phyloP scores from a whole-genome alignment of 2,329 filamentous ascomycete genomes.

The Salinomyces thailandicus region DNA sequence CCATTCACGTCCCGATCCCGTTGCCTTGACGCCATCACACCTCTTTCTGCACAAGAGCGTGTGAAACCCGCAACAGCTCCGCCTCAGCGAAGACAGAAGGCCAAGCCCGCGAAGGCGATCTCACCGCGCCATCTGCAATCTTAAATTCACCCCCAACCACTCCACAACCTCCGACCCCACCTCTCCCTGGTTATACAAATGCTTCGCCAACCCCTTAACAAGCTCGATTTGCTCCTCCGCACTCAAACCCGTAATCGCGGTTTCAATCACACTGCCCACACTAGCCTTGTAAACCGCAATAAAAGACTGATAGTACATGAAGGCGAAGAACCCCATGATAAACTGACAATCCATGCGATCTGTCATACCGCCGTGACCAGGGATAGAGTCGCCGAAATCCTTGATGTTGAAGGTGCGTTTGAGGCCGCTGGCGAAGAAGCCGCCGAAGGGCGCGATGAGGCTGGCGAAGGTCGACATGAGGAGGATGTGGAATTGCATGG shows the following conservation, averaged over 20 bases:
- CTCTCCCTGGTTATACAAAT: constrained; percentile 53
- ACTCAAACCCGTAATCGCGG: constrained; percentile 78
- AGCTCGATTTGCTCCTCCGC: constrained; percentile 82
- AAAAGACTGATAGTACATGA: constrained; percentile 95
- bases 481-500: constrained; percentile 89
- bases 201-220: constrained; percentile 51
- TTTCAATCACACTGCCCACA: constrained; percentile 80
- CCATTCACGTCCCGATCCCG: no score
- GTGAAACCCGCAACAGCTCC: no score
- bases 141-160: constrained; percentile 24
- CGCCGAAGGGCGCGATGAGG: constrained; percentile 91
- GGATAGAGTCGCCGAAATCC: constrained; percentile 97
- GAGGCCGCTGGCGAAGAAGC: constrained; percentile 93
- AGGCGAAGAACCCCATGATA: constrained; percentile 98
- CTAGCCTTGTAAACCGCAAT: constrained; percentile 79
- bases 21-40: no score
- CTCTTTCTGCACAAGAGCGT: no score
- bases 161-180: constrained; percentile 43
- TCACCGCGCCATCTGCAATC: no score
- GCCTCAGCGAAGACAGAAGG: no score
- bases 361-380: constrained; percentile 93
- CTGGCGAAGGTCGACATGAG: constrained; percentile 89
- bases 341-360: constrained; percentile 99
- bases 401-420: constrained; percentile 99
- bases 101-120: no score